These are phyloP conservation scores for button mushroom (Agaricus bisporus) DNA, from an alignment of 768 basidiomycete genomes.

Conservation along the genomic window DNA sequence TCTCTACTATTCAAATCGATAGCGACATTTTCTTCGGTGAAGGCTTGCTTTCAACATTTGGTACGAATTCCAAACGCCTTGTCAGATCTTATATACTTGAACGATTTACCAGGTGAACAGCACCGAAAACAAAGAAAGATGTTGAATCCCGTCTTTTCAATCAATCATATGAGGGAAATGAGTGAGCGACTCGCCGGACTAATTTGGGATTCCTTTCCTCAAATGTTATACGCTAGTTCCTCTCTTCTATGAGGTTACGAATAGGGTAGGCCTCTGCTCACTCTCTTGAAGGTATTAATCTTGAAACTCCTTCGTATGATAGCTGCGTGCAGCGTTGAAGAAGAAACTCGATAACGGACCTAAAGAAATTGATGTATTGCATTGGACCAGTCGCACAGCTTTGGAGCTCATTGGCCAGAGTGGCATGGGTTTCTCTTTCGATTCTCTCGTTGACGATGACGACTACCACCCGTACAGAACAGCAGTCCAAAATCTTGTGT, in stretches of 20 bases:
- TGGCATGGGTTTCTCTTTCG: conserved; percentile 40
- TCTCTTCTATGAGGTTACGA: conserved; percentile 19
- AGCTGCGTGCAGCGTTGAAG: conserved; percentile 21
- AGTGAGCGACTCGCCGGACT: conserved; percentile 9
- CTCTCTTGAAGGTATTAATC: no score
- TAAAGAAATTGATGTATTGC: conserved; percentile 26
- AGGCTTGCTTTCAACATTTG: conserved; percentile 16
- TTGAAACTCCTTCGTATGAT: background rate
- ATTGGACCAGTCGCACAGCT: conserved; percentile 36
- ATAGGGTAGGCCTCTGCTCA: conserved; percentile 19
- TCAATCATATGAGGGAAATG: conserved; percentile 25
- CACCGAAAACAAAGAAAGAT: conserved; percentile 32
- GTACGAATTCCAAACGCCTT: background rate
- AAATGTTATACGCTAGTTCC: conserved; percentile 16
- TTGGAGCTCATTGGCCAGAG: conserved; percentile 45
- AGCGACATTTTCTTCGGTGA: conserved; percentile 10
- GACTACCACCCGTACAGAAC: conserved; percentile 23
- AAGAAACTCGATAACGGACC: conserved; percentile 19
- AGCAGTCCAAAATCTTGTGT: conserved; percentile 28
- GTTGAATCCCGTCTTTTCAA: conserved; percentile 32
- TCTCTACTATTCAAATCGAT: background rate
- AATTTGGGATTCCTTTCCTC: background rate
- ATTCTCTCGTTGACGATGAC: conserved; percentile 26
- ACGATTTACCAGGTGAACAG: conserved; percentile 21
- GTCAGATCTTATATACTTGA: no score